Evolutionary conservation across 345 rosid species (phyloP).

Genomic region (Aquilaria malaccensis): DNA sequence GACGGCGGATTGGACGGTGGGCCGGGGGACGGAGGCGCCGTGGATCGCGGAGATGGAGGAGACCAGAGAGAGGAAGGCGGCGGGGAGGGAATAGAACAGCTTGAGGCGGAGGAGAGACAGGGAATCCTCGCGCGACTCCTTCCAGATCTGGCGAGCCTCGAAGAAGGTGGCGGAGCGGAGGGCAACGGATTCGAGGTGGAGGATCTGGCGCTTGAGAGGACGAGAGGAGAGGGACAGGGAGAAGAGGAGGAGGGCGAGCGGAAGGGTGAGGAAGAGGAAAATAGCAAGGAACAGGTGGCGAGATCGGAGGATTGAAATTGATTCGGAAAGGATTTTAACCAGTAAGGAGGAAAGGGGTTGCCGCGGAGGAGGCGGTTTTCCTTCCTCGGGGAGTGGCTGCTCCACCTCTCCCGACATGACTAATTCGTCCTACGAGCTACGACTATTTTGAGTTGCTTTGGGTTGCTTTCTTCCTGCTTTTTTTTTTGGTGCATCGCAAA

Average conservation of each 20-base stretch:
- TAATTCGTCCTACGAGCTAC: too few relatives aligned
- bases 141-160: constrained; percentile 57
- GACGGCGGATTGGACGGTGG: constrained; percentile 22
- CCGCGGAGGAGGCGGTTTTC: too few relatives aligned
- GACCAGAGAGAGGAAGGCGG: constrained; percentile 45
- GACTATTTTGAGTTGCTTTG: too few relatives aligned
- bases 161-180: constrained; percentile 37
- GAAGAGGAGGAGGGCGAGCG: constrained; percentile 50
- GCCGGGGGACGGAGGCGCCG: constrained; percentile 29
- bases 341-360: neutral
- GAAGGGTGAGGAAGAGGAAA: constrained; percentile 41
- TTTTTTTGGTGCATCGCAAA: too few relatives aligned
- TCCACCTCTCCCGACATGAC: too few relatives aligned
- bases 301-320: constrained; percentile 38
- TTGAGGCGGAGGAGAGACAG: constrained; percentile 50
- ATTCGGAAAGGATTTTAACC: constrained; percentile 23
- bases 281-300: constrained; percentile 35
- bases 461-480: too few relatives aligned
- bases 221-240: constrained; percentile 42
- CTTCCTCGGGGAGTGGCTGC: too few relatives aligned
- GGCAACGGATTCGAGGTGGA: constrained; percentile 49
- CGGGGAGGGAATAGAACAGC: constrained; percentile 37
- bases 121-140: constrained; percentile 56
- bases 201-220: constrained; percentile 44
- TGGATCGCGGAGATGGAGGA: constrained; percentile 29